These are phyloP conservation scores for Aspergillus ibericus DNA, from an alignment of 2,329 filamentous ascomycete genomes.

Conservation along the genomic window DNA sequence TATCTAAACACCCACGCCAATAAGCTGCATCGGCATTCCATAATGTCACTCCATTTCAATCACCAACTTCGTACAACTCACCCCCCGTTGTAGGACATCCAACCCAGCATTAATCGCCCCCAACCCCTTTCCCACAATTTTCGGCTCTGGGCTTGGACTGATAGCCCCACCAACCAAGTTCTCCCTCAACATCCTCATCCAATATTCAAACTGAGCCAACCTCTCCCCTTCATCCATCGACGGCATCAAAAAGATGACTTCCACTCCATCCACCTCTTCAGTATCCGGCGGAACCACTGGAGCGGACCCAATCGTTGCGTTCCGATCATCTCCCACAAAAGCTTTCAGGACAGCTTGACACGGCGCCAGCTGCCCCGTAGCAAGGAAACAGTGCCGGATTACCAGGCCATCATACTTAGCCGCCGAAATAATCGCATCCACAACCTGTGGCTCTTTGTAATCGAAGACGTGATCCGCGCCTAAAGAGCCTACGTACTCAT, in stretches of 20 bases:
- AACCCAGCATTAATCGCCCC: slow-evolving; percentile 41
- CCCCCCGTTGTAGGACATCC: slow-evolving; percentile 37
- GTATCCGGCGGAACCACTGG: slow-evolving; percentile 34
- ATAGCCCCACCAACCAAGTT: slow-evolving; percentile 35
- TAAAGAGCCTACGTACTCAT: slow-evolving; percentile 31
- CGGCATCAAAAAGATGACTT: slow-evolving; percentile 42
- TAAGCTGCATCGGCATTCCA: too few relatives aligned
- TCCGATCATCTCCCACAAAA: slow-evolving; percentile 22
- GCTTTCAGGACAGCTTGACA: slow-evolving; percentile 43
- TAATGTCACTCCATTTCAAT: slow-evolving; percentile 38
- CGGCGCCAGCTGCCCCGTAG: slow-evolving; percentile 34
- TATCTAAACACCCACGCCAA: too few relatives aligned
- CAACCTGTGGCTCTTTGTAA: slow-evolving; percentile 33
- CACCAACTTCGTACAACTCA: slow-evolving; percentile 48
- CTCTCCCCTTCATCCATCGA: slow-evolving; percentile 37
- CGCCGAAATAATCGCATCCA: slow-evolving; percentile 35
- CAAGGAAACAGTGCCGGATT: slow-evolving; percentile 47
- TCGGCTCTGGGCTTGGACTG: slow-evolving; percentile 42
- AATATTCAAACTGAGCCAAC: slow-evolving; percentile 41
- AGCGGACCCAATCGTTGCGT: slow-evolving; percentile 41
- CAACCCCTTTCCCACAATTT: slow-evolving; percentile 40
- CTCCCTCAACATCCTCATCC: slow-evolving; percentile 42
- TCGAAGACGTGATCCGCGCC: slow-evolving; percentile 45
- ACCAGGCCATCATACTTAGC: slow-evolving; percentile 39
- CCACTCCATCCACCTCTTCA: slow-evolving; percentile 33